Conservation (phyloP, 2,329 filamentous ascomycete species). For the Sarocladium brachiariae region DNA sequence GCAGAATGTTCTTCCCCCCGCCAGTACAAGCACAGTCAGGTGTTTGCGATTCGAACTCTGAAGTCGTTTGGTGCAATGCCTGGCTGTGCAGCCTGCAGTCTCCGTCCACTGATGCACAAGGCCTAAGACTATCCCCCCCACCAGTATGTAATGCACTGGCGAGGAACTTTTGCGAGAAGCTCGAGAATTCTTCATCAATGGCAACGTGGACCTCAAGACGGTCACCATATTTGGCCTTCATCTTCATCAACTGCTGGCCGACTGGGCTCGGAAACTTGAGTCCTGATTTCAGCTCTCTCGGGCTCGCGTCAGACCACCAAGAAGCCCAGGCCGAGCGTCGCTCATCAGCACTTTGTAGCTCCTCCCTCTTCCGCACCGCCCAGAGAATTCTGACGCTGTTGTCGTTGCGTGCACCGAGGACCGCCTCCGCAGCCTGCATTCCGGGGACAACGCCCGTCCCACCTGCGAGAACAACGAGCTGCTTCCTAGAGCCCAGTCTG, state of each 20-base stretch:
- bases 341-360: conserved; percentile 30
- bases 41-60: conserved; percentile 22
- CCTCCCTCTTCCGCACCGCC: conserved; percentile 60
- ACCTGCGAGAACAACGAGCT: conserved; percentile 80
- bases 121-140: neutral
- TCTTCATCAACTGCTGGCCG: conserved; percentile 52
- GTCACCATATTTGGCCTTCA: conserved; percentile 46
- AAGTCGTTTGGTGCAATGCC: conserved; percentile 20
- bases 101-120: neutral
- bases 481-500: conserved; percentile 22
- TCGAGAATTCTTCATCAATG: conserved; percentile 70
- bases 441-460: conserved; percentile 91
- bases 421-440: conserved; percentile 65
- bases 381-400: conserved; percentile 65
- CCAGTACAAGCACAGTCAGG: conserved; percentile 13
- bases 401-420: conserved; percentile 36
- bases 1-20: conserved; percentile 56
- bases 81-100: conserved; percentile 25
- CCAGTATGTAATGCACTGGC: conserved; percentile 20
- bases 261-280: conserved; percentile 37
- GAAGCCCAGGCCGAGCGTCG: conserved; percentile 12
- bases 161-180: conserved; percentile 52
- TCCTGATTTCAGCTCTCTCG: conserved; percentile 16
- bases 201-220: conserved; percentile 65
- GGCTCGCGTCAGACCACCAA: conserved; percentile 19